Evolutionary conservation across 169 alveolate species (phyloP).

Genomic region (Amoebophrya sp.): DNA sequence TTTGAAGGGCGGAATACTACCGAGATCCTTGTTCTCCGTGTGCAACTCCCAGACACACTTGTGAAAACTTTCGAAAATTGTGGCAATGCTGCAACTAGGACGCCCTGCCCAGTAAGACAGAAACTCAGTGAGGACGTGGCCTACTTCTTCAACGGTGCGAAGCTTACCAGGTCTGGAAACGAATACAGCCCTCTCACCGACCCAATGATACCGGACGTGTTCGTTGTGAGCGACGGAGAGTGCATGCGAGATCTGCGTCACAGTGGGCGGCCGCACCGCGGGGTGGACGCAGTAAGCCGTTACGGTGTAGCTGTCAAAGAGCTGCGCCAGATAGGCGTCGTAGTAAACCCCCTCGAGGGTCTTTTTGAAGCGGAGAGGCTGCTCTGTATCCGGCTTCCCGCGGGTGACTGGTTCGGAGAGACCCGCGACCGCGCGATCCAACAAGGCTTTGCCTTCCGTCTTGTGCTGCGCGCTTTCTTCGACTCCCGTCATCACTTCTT

Average conservation of each 20-base stretch:
- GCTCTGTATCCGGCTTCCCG: background rate
- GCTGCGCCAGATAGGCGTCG: background rate
- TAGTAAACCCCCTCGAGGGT: background rate
- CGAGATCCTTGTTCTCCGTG: background rate
- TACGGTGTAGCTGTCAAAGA: background rate
- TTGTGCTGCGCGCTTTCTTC: background rate
- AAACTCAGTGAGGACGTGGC: background rate
- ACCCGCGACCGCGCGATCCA: background rate
- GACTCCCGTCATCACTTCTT: background rate
- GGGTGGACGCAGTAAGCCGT: background rate
- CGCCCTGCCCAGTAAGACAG: background rate
- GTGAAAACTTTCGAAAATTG: background rate
- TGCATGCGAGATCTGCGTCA: background rate
- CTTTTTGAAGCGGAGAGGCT: background rate
- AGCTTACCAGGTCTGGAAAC: too few species aligned
- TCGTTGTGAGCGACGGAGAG: too few species aligned
- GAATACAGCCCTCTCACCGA: too few species aligned
- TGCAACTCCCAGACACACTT: background rate
- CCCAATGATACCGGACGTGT: too few species aligned
- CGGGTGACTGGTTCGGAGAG: background rate
- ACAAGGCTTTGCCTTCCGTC: background rate
- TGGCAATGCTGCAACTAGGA: background rate
- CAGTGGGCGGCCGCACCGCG: constrained; percentile 9
- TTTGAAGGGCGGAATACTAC: background rate
- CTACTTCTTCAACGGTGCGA: too few species aligned